phyloP scores from a whole-genome alignment of 2,329 filamentous ascomycete species.

The Alternaria triticimaculans region DNA sequence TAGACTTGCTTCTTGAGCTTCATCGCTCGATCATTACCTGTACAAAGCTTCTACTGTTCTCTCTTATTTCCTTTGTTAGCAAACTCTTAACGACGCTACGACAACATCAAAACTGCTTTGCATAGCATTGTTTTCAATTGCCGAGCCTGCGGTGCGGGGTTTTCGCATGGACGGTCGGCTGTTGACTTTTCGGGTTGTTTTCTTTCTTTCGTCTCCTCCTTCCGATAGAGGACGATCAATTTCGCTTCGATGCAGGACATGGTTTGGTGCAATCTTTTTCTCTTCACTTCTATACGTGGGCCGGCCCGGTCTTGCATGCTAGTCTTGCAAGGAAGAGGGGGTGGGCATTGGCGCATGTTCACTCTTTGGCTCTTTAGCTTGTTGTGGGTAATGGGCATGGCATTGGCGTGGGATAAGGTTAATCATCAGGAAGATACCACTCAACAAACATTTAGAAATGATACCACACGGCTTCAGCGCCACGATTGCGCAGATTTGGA shows the following conservation, averaged over 20 bases:
- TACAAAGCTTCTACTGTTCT: slow-evolving; percentile 14
- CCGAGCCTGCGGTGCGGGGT: slow-evolving; percentile 6
- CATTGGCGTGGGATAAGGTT: neutral
- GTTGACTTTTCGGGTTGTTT: slow-evolving; percentile 16
- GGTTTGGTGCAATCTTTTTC: slow-evolving; percentile 10
- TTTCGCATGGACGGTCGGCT: slow-evolving; percentile 19
- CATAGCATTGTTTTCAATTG: slow-evolving; percentile 11
- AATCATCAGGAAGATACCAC: slow-evolving; percentile 10
- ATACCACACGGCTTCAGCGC: slow-evolving; percentile 24
- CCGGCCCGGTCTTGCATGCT: slow-evolving; percentile 9
- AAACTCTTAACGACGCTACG: slow-evolving; percentile 28
- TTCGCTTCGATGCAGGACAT: slow-evolving; percentile 32
- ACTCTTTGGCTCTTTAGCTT: slow-evolving; percentile 2
- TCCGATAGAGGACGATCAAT: slow-evolving; percentile 7
- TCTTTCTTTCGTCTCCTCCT: slow-evolving; percentile 12
- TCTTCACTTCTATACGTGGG: slow-evolving; percentile 14
- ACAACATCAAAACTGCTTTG: slow-evolving; percentile 18
- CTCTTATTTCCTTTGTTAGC: slow-evolving; percentile 16
- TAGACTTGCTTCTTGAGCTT: slow-evolving; percentile 39
- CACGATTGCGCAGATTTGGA: slow-evolving; percentile 8
- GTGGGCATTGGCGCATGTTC: slow-evolving; percentile 17
- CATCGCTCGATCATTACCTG: slow-evolving; percentile 26
- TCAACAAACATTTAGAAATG: slow-evolving; percentile 26
- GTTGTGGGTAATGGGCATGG: neutral
- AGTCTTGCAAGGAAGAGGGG: slow-evolving; percentile 5